A percentile compares a stretch with the other conserved stretches of the same genome.
phyloP scores from a whole-genome alignment of 2,329 filamentous ascomycete species.

The Botrytis fragariae region DNA sequence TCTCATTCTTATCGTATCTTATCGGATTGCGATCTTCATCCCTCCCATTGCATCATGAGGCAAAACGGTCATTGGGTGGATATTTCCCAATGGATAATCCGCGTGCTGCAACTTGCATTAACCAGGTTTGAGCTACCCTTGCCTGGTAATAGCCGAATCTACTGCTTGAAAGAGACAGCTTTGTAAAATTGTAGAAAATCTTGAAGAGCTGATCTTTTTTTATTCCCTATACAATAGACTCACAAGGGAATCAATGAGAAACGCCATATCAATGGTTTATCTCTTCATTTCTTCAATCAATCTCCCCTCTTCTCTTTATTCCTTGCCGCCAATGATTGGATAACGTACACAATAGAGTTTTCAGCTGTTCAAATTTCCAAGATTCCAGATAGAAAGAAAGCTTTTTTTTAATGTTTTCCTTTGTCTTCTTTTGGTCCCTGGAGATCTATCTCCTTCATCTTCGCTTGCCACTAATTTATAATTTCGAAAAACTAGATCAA shows the following conservation, averaged over 20 bases:
- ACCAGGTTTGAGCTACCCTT: neutral
- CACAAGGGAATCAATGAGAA: neutral
- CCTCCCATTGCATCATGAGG: slow-evolving; percentile 19
- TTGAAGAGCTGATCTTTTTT: neutral
- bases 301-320: neutral
- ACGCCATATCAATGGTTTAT: neutral
- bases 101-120: neutral
- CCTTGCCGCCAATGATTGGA: neutral
- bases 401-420: neutral
- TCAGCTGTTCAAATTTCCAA: neutral
- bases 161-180: neutral
- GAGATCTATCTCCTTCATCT: neutral
- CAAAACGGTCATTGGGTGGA: neutral
- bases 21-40: slow-evolving; percentile 14
- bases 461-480: neutral
- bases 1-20: slow-evolving; percentile 6
- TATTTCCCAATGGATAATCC: neutral
- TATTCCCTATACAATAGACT: neutral
- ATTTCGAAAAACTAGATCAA: neutral
- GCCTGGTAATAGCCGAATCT: neutral
- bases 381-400: neutral
- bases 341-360: neutral
- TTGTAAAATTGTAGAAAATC: neutral
- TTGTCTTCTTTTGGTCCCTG: neutral
- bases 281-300: neutral